Conservation (phyloP, 1,284 basidiomycete genomes). For the Farysia itapuensis region DNA sequence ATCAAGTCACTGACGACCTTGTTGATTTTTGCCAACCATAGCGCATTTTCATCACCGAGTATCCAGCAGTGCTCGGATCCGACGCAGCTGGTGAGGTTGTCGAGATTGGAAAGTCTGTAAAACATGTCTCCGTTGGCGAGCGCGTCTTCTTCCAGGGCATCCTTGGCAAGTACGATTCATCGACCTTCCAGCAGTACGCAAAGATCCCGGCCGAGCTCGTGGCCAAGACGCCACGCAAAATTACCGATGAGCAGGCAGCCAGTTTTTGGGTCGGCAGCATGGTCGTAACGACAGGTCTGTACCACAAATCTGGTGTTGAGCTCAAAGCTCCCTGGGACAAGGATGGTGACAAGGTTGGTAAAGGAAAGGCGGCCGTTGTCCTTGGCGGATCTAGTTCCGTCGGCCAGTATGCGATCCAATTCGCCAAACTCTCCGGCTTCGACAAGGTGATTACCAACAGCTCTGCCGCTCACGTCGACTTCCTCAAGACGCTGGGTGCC, state of each 20-base stretch:
- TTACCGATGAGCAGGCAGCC: constrained; percentile 42
- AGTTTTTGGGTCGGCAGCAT: constrained; percentile 39
- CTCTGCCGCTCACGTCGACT: constrained; percentile 18
- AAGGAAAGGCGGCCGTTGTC: constrained; percentile 40
- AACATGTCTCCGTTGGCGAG: constrained; percentile 26
- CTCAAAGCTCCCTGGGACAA: constrained; percentile 39
- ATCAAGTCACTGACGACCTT: too few relatives aligned
- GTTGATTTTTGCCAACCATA: too few relatives aligned
- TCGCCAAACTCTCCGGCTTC: constrained; percentile 43
- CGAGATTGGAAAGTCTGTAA: constrained; percentile 18
- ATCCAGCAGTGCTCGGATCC: constrained; percentile 38
- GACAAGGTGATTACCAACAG: constrained; percentile 38
- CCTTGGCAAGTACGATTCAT: constrained; percentile 21
- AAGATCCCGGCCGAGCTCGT: constrained; percentile 35
- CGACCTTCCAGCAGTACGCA: constrained; percentile 47
- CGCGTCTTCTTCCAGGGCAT: constrained; percentile 53
- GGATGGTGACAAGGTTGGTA: constrained; percentile 19
- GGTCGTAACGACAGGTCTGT: constrained; percentile 28
- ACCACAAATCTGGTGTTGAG: constrained; percentile 23
- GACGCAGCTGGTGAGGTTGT: constrained; percentile 44
- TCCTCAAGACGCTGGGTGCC: constrained; percentile 39
- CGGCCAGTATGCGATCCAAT: constrained; percentile 48
- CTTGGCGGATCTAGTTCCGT: constrained; percentile 41
- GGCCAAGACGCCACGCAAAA: constrained; percentile 30
- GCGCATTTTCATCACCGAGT: constrained; percentile 23